Evolutionary conservation across 2,329 filamentous ascomycete genomes (phyloP), one percentile per base, ranked within the genome.

Genomic region (Zasmidium cellare): DNA sequence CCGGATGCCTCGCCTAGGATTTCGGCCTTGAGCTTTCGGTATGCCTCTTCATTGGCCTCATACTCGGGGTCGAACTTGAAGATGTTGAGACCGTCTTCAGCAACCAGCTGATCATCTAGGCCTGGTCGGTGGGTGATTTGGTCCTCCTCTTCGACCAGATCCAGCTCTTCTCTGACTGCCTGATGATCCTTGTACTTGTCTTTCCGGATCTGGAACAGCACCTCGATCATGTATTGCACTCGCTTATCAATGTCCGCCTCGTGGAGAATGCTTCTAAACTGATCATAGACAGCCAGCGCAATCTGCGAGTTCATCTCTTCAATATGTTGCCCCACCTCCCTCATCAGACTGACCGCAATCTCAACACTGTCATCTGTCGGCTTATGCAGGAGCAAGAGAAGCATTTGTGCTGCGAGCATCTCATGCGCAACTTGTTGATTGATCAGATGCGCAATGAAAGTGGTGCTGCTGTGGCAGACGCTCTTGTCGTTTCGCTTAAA

Each of bases 181-280:
- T 88, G 91, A 69, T 97, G 92, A 69, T 97, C 92, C 79, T 96
- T 96, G 81, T 96, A 99, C 69, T 89, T 89, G 76, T 97, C 93
- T 76, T 97, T 96, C 63, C 94, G 86, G 56, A 97, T 89, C 77
- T 99, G 92, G 74, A 99, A 99, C 46, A 99, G 78, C 5, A 97
- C 94, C 74, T 99, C 94, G 57, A 99, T 93, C 90, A 96, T 96
- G 76, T 97, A 99, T 77, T 99, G 94, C n/a, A 93, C 92, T 64
- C 94, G 85, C 81, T 96, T 97, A 72, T 97, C 93, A 73, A 99
- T 96, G 71, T 94, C 92, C 46, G 92, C 92, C 75, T 99, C 94
- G 77, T 99, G 93, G 9, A 99, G 80, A 63, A 97, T 97, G 67
- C 89, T 93, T 67, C 94, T 82, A 79, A 99, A 96, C 74, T 96